These are phyloP conservation scores for Tolypocladium album DNA, from an alignment of 2,329 filamentous ascomycete species.

Conservation along the genomic window DNA sequence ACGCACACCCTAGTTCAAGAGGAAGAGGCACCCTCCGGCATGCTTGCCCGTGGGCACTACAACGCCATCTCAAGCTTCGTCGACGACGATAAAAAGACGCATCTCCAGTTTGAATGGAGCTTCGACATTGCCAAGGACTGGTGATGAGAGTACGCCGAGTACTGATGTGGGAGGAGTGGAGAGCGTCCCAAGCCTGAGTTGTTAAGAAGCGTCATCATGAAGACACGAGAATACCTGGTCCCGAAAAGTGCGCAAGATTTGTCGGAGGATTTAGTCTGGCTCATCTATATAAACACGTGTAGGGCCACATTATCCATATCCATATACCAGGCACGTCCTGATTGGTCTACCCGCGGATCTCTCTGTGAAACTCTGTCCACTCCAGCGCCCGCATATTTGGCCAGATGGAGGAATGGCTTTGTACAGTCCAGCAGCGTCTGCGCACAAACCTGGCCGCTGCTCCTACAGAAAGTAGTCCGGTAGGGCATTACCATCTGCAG, in stretches of 20 bases:
- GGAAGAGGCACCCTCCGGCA: constrained; percentile 85
- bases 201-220: constrained; percentile 9
- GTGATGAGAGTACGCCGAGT: constrained; percentile 31
- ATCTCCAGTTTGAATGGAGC: constrained; percentile 89
- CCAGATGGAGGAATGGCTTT: neutral
- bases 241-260: neutral
- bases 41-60: constrained; percentile 86
- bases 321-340: neutral
- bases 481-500: constrained; percentile 49
- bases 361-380: neutral
- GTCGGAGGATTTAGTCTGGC: neutral
- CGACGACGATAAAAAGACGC: constrained; percentile 86
- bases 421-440: neutral
- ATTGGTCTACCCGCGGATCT: neutral
- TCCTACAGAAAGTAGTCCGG: constrained; percentile 59
- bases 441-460: neutral
- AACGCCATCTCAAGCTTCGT: constrained; percentile 82
- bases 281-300: neutral
- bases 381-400: neutral
- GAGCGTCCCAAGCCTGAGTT: neutral
- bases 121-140: constrained; percentile 98
- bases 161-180: neutral
- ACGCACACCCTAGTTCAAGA: constrained; percentile 55
- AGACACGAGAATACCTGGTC: constrained; percentile 7
- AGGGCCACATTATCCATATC: neutral